A percentile compares a stretch with the other conserved stretches of the same genome.
Conservation (phyloP, 2,329 filamentous ascomycete genomes). For the Botrytis medusae region DNA sequence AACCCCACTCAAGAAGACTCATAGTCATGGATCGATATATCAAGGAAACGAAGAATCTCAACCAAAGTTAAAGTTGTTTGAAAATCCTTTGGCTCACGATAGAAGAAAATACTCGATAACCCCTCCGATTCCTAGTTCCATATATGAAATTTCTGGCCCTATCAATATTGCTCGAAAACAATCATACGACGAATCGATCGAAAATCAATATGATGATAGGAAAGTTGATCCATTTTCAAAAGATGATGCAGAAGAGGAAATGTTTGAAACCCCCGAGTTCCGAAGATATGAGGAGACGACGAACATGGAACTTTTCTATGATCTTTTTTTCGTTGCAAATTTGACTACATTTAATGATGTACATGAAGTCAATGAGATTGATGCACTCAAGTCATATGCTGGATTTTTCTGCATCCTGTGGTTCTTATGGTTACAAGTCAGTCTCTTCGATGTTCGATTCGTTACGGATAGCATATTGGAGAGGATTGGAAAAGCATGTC, state of each 20-base stretch:
- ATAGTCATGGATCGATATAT: neutral
- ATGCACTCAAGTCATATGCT: constrained; percentile 51
- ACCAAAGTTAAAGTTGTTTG: constrained; percentile 27
- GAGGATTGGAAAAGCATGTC: constrained; percentile 51
- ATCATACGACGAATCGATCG: neutral
- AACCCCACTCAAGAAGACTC: neutral
- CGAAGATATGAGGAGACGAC: constrained; percentile 31
- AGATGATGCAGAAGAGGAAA: constrained; percentile 12
- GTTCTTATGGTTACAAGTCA: constrained; percentile 61
- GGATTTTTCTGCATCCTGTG: constrained; percentile 51
- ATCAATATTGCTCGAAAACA: constrained; percentile 3
- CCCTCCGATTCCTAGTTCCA: neutral
- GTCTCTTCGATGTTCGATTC: constrained; percentile 59
- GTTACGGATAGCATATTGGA: constrained; percentile 55
- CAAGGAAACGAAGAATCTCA: constrained; percentile 9
- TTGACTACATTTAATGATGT: constrained; percentile 56
- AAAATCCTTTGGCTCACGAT: constrained; percentile 26
- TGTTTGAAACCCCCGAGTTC: constrained; percentile 25
- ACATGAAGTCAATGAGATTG: constrained; percentile 53
- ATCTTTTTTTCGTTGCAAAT: constrained; percentile 61
- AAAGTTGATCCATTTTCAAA: constrained; percentile 1
- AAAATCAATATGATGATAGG: constrained; percentile 6
- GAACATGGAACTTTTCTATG: constrained; percentile 51
- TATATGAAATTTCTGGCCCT: constrained; percentile 9
- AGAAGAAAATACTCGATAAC: constrained; percentile 2